Base-by-base conservation (phyloP, 2,329 filamentous ascomycete species). In the Tolypocladium tropicale region DNA sequence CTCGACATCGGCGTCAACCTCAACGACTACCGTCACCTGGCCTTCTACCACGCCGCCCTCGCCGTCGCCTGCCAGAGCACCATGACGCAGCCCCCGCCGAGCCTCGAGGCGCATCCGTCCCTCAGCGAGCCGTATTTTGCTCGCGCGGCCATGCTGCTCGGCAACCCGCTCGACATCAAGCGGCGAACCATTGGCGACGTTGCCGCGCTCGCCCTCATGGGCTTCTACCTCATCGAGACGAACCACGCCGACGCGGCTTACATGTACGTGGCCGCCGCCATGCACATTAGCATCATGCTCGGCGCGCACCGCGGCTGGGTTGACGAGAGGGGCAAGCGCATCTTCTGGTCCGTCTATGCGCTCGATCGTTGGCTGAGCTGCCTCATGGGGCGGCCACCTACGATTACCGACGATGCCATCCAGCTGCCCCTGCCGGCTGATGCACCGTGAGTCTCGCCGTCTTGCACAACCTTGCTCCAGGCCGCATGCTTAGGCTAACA, bases 271-370 rank as follows among this genome's bases (percentile, higher is more conserved):
- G 71, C 72, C 46, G 70, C 73, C 16, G 77, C 76, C 32, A 77
- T 78, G 68, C 73, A 76, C 46, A 72, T 78, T 34, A 73, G 74
- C 50, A 71, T 78, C 51, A 74, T 75, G 67, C 73, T 76, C 36
- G 78, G 78, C n/a, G 68, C 76, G 1, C 74, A 79, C 58, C 66
- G 72, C 16, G 75, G 74, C 4, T 72, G 68, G 60, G 65, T 70
- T 3, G 70, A 77, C 46, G 77, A 79, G 60, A 63, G 64, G 25
- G 72, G 71, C 1, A 78, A 75, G 59, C 67, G 78, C 37, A 68
- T 76, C 6, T 79, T 80, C 55, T 80, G 78, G 78, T 80, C 77
- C 0, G 67, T 79, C 2, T 80, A 78, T 56, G 70, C 76, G n/a
- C 63, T 80, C 16, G 77, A 80, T 59, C 70, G 76, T 50, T 79